These are phyloP conservation scores for Trichoderma sp. DNA, from an alignment of 2,329 filamentous ascomycete genomes.

Conservation along the genomic window DNA sequence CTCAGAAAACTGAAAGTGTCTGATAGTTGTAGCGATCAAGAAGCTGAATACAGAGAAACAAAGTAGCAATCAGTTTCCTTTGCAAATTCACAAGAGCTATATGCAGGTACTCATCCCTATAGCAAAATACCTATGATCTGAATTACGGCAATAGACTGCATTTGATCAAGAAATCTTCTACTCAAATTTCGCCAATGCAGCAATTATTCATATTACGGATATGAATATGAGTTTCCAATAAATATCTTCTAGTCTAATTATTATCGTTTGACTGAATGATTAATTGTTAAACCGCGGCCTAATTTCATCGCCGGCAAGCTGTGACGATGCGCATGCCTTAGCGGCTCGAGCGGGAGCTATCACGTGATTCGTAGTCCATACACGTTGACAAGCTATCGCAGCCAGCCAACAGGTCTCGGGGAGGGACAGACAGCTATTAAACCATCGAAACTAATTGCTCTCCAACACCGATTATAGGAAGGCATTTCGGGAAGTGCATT, in stretches of 20 bases:
- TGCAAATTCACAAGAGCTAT: background rate
- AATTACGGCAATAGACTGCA: no score
- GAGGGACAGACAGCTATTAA: background rate
- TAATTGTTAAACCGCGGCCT: background rate
- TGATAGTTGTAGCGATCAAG: background rate
- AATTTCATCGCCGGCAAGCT: background rate
- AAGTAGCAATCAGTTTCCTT: background rate
- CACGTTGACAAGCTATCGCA: constrained; percentile 12
- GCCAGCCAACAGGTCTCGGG: constrained; percentile 5
- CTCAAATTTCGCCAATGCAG: background rate
- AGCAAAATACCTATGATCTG: background rate
- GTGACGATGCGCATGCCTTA: background rate
- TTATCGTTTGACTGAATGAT: background rate
- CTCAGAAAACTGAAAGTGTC: background rate
- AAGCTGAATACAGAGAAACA: background rate
- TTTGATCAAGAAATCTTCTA: background rate
- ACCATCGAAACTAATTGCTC: background rate
- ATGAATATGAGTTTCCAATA: background rate
- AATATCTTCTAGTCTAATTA: background rate
- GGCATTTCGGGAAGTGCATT: background rate
- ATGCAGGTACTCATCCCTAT: background rate
- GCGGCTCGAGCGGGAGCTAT: background rate
- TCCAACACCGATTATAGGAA: background rate
- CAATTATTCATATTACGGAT: background rate
- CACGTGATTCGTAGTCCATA: constrained; percentile 18